These are phyloP conservation scores for Galeopsis tetrahit DNA, from an alignment of 257 asterid genomes.

Conservation along the genomic window DNA sequence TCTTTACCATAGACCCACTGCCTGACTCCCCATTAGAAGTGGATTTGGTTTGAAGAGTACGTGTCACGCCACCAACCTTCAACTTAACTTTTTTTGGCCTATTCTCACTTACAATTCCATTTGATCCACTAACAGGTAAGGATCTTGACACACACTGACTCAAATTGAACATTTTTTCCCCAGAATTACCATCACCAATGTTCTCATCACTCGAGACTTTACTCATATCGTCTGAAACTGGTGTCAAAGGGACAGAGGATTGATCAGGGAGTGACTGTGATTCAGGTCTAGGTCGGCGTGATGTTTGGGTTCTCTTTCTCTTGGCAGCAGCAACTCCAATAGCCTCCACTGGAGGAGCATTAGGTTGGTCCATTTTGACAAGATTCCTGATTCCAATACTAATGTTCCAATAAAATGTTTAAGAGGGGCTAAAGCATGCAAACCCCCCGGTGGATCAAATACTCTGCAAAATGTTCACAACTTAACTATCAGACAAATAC, in stretches of 20 bases:
- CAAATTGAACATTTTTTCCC: constrained; percentile 74
- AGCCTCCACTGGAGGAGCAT: constrained; percentile 56
- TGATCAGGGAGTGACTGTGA: constrained; percentile 54
- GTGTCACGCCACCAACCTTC: constrained; percentile 89
- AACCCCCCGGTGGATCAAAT: constrained; percentile 34
- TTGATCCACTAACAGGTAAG: constrained; percentile 47
- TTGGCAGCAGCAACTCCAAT: constrained; percentile 45
- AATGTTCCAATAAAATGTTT: constrained; percentile 27
- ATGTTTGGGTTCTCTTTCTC: constrained; percentile 77
- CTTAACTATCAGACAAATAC: constrained; percentile 21
- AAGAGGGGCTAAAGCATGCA: constrained; percentile 11
- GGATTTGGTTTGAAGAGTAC: constrained; percentile 76
- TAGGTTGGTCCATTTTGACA: constrained; percentile 63
- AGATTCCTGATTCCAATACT: constrained; percentile 19
- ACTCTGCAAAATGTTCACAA: constrained; percentile 30
- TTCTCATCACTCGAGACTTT: constrained; percentile 79
- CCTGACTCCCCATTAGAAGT: constrained; percentile 58
- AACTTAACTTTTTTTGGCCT: constrained; percentile 74
- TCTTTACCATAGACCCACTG: constrained; percentile 51
- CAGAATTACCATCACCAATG: constrained; percentile 57
- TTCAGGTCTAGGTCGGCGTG: constrained; percentile 78
- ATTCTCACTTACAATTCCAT: constrained; percentile 46
- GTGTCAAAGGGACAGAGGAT: constrained; percentile 59
- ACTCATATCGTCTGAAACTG: constrained; percentile 61
- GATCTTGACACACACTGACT: constrained; percentile 82